Evolutionary conservation across 768 basidiomycete genomes (phyloP), one percentile per base, ranked within the genome.

Genomic region (Gloeopeniophorella convolvens): DNA sequence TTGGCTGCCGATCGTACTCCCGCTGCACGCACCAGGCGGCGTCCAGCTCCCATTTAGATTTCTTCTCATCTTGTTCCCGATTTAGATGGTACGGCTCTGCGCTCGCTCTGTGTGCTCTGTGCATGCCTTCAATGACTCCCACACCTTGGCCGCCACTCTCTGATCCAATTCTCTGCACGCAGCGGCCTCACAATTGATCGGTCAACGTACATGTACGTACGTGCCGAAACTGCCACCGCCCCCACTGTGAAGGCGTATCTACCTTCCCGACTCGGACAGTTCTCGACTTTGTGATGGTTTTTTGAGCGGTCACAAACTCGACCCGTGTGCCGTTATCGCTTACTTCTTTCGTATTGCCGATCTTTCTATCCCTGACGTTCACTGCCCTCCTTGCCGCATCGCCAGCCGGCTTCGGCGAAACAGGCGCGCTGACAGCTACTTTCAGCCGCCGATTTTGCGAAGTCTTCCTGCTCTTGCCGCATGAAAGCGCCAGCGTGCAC

Each of bases 1-100:
- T 43, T 26, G 36, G 46, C 42, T n/a, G 24, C 24, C 41, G 45
- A 48, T 48, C 46, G 37, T 42, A 37, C 40, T n/a, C n/a, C n/a
- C n/a, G n/a, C n/a, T 42, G 42, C 30, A 26, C 23, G 42, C 36
- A 34, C 30, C 45, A 26, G 42, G 45, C 31, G 41, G 42, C 36
- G 37, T 20, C 46, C 16, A 32, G 34, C 28, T 30, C 32, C n/a
- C 16, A 43, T 48, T 48, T 48, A 34, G 30, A 37, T 37, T 42
- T 37, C 46, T 42, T 28, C 32, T 47, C 40, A 48, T 35, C 23
- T 32, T 20, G 33, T 43, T 43, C 33, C 35, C 23, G 27, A 51
- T 23, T 43, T 31, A 42, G 47, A 36, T 39, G 39, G 33, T 11
- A 8, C 15, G 33, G 13, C 9, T 21, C 20, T 26, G 5, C 20